phyloP scores from a whole-genome alignment of 176 grass and related monocot genomes.

The Aegilops speltoides region DNA sequence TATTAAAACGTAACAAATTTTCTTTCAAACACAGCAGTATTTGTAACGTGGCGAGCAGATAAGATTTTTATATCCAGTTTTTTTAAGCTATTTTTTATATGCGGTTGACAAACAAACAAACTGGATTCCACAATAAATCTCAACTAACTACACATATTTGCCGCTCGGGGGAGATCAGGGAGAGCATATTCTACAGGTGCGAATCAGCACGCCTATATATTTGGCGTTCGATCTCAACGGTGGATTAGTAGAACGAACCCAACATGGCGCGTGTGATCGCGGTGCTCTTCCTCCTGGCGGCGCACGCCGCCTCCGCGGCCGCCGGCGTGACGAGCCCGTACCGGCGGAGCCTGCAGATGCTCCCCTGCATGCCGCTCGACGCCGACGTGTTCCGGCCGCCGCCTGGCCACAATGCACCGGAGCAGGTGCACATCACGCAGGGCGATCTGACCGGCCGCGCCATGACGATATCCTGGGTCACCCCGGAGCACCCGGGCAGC shows the following conservation, averaged over 20 bases:
- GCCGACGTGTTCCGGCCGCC: constrained; percentile 58
- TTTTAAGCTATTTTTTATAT: no score
- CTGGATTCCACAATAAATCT: neutral
- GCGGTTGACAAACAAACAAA: neutral
- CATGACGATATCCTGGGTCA: constrained; percentile 64
- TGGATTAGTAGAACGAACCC: neutral
- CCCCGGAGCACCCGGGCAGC: constrained; percentile 34
- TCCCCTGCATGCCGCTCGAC: constrained; percentile 35
- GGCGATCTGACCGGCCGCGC: constrained; percentile 49
- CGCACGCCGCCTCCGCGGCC: neutral
- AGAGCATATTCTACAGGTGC: neutral
- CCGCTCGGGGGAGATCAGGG: neutral
- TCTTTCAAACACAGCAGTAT: no score
- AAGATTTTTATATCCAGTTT: no score
- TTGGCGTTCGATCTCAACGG: neutral
- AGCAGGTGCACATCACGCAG: constrained; percentile 76
- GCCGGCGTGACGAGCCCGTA: constrained; percentile 42
- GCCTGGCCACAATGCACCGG: constrained; percentile 45
- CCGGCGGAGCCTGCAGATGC: constrained; percentile 11
- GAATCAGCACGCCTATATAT: neutral
- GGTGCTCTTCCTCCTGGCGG: neutral
- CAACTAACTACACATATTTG: neutral
- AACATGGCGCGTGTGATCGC: neutral
- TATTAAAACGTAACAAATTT: no score
- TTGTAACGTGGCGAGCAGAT: no score